Evolutionary conservation across 2,329 filamentous ascomycete genomes (phyloP).

Genomic region (Talaromyces albobiverticillius): DNA sequence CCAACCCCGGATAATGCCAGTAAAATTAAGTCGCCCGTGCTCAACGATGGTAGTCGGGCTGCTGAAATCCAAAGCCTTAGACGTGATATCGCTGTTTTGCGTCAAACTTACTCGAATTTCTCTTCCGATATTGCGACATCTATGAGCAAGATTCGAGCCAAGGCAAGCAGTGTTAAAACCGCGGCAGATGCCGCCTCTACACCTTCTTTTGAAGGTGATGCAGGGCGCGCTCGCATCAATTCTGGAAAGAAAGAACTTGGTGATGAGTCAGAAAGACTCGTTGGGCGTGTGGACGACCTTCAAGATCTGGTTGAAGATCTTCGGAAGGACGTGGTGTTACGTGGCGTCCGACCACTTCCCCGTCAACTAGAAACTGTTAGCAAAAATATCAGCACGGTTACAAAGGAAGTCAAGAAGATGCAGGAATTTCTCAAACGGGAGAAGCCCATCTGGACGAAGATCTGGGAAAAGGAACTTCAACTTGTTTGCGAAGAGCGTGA

Average conservation of each 20-base stretch:
- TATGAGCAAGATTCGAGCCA: slow-evolving; percentile 78
- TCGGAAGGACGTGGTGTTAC: slow-evolving; percentile 91
- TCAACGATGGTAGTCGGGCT: slow-evolving; percentile 59
- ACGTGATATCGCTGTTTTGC: slow-evolving; percentile 83
- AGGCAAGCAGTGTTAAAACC: slow-evolving; percentile 76
- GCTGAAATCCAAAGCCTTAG: slow-evolving; percentile 77
- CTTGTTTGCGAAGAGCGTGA: slow-evolving; percentile 94
- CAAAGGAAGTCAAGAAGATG: slow-evolving; percentile 87
- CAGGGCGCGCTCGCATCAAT: slow-evolving; percentile 82
- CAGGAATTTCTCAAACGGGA: slow-evolving; percentile 87
- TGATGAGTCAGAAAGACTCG: slow-evolving; percentile 83
- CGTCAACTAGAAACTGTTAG: slow-evolving; percentile 85
- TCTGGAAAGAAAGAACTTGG: slow-evolving; percentile 83
- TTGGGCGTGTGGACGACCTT: slow-evolving; percentile 91
- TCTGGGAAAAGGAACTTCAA: slow-evolving; percentile 97
- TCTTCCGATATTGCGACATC: slow-evolving; percentile 83
- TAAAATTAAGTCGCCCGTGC: slow-evolving; percentile 20
- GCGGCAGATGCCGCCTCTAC: slow-evolving; percentile 68
- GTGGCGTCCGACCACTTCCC: slow-evolving; percentile 86
- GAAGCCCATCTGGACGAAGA: slow-evolving; percentile 97
- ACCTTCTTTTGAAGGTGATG: slow-evolving; percentile 70
- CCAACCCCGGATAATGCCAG: slow-evolving; percentile 27
- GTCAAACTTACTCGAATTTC: slow-evolving; percentile 91
- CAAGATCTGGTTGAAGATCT: slow-evolving; percentile 96
- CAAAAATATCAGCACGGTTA: slow-evolving; percentile 79